Evolutionary conservation across 2,329 filamentous ascomycete genomes (phyloP).

Genomic region (Penicillium brevicompactum): DNA sequence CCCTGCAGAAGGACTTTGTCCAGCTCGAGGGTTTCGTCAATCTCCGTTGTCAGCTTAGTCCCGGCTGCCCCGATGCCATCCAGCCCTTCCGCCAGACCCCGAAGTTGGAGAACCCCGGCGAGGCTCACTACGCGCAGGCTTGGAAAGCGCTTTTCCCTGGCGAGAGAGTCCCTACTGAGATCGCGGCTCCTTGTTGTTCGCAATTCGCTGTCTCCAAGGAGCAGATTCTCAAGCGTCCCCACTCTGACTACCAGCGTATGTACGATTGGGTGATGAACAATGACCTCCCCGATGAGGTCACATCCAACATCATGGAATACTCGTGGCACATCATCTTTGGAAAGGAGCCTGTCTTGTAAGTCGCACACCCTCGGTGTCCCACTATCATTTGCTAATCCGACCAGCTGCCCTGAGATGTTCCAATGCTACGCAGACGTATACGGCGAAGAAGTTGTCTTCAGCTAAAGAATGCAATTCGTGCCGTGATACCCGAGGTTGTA

Average conservation of each 20-base stretch:
- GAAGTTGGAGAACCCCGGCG: slow-evolving; percentile 25
- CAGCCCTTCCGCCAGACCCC: slow-evolving; percentile 26
- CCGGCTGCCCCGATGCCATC: slow-evolving; percentile 36
- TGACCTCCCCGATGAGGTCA: slow-evolving; percentile 54
- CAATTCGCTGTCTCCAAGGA: slow-evolving; percentile 63
- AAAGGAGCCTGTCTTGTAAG: slow-evolving; percentile 39
- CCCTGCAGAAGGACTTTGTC: slow-evolving; percentile 54
- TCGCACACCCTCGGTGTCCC: neutral
- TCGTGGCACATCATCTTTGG: slow-evolving; percentile 62
- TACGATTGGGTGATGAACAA: slow-evolving; percentile 61
- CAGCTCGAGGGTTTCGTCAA: slow-evolving; percentile 59
- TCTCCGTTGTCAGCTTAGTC: slow-evolving; percentile 52
- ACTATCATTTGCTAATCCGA: slow-evolving; percentile 6
- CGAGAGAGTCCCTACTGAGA: slow-evolving; percentile 46
- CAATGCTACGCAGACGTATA: slow-evolving; percentile 30
- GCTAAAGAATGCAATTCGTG: neutral
- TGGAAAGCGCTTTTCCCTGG: slow-evolving; percentile 27
- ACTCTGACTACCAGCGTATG: slow-evolving; percentile 56
- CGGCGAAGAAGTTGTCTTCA: slow-evolving; percentile 24
- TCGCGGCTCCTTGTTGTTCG: slow-evolving; percentile 62
- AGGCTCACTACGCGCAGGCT: slow-evolving; percentile 34
- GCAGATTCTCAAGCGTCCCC: slow-evolving; percentile 50
- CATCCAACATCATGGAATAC: slow-evolving; percentile 63
- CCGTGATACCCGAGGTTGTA: neutral
- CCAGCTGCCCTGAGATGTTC: slow-evolving; percentile 26